phyloP scores from a whole-genome alignment of 352 stramenopile species.

The Globisporangium takayamanum region DNA sequence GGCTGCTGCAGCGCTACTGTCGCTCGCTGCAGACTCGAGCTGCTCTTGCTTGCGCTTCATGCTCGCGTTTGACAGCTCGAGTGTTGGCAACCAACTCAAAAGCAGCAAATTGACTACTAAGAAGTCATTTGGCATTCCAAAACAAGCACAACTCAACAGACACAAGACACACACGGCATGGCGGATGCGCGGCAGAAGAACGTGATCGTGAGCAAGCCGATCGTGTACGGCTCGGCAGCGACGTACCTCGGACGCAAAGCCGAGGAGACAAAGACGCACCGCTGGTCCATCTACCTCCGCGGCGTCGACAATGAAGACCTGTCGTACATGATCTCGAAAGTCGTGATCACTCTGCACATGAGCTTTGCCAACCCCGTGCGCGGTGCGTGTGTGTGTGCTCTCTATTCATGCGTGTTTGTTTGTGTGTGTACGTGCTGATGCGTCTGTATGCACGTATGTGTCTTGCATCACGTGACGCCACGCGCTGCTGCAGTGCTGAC shows the following conservation, averaged over 20 bases:
- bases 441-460: not conserved
- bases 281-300: slow-evolving; percentile 94
- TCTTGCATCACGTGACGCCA: too few species aligned
- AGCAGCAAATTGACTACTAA: not conserved
- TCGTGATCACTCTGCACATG: slow-evolving; percentile 96
- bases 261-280: slow-evolving; percentile 92
- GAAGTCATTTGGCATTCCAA: not conserved
- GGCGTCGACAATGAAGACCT: slow-evolving; percentile 93
- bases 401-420: not conserved
- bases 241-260: slow-evolving; percentile 90
- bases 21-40: not conserved
- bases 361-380: slow-evolving; percentile 93
- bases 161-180: slow-evolving; percentile 23
- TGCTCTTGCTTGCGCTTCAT: slow-evolving; percentile 46
- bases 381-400: slow-evolving; percentile 23
- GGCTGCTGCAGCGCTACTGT: not conserved
- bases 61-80: not conserved
- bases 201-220: slow-evolving; percentile 88
- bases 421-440: not conserved
- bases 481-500: slow-evolving; percentile 74
- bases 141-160: not conserved
- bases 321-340: slow-evolving; percentile 92
- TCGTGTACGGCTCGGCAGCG: slow-evolving; percentile 93
- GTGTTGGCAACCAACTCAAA: not conserved
- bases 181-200: slow-evolving; percentile 68